Evolutionary conservation across 208 protist genomes (phyloP).

Genomic region (Porcisia deanei): DNA sequence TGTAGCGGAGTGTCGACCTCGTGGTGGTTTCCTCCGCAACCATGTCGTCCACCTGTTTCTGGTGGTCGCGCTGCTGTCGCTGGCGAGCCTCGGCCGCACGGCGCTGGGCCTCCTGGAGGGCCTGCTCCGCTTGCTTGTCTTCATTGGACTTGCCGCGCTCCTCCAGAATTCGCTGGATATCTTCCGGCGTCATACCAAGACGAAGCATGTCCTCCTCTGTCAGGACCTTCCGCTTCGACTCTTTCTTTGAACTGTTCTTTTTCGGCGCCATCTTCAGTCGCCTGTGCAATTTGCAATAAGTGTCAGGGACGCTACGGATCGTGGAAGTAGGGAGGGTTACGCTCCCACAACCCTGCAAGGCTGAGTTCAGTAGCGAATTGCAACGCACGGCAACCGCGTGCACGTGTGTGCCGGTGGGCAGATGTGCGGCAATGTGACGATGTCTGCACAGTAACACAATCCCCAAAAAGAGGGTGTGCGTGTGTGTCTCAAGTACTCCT

Average conservation of each 20-base stretch:
- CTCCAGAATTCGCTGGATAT: slow-evolving; percentile 64
- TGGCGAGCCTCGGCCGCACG: slow-evolving; percentile 36
- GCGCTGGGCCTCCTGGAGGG: slow-evolving; percentile 30
- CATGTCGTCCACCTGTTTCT: slow-evolving; percentile 35
- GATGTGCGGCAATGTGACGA: not conserved
- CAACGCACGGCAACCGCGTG: not conserved
- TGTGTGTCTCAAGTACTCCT: not conserved
- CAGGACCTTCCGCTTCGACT: slow-evolving; percentile 57
- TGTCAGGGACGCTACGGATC: not conserved
- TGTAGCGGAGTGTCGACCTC: slow-evolving; percentile 33
- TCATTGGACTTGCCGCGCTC: slow-evolving; percentile 67
- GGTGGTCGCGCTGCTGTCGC: slow-evolving; percentile 37
- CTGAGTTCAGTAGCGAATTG: not conserved
- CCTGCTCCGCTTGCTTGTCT: slow-evolving; percentile 57
- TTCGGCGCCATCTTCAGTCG: slow-evolving; percentile 51
- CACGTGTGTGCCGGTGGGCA: not conserved
- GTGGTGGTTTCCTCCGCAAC: slow-evolving; percentile 24
- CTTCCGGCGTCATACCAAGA: slow-evolving; percentile 74
- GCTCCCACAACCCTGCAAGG: not conserved
- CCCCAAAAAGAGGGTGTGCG: not conserved
- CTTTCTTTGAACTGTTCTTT: slow-evolving; percentile 47
- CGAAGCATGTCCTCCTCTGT: slow-evolving; percentile 78
- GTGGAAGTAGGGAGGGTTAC: not conserved
- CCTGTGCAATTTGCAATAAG: not conserved
- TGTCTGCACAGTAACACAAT: not conserved